Base-by-base conservation (phyloP, 129 eudicot species). In the Flaveria bidentis region DNA sequence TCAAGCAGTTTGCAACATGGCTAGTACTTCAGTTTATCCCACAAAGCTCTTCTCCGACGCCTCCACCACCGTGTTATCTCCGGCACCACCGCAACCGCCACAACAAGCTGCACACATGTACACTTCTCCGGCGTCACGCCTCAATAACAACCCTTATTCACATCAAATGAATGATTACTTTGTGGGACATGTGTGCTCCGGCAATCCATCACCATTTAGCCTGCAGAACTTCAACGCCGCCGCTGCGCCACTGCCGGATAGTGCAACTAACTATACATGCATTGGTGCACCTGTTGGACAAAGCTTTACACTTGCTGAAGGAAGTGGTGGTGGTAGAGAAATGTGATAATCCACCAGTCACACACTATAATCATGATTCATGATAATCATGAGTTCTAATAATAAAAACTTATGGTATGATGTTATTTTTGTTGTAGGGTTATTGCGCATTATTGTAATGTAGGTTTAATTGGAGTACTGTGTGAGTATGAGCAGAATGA, bases 221-320 rank as follows among this genome's bases (percentile, higher is more conserved):
- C 65, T 49, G 53, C 69, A 76, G 6, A 18, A 71, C 18, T 71
- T 28, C 74, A 68, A 25, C 46, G 47, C 28, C 60, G 11, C 25
- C 28, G 6, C 57, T 18, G 47, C 79, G n/a, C 78, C 74, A 46
- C 78, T 78, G 22, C 75, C 39, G 6, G 84, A 81, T 5, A 49
- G 67, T 70, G 39, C 67, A 17, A 79, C 4, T 22, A 85, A 80
- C 66, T 92, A 92, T 83, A 90, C 98, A 5, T 92, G 94, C 84
- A 86, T 90, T 53, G 98, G 96, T 8, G 96, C 96, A 15, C 96
- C 93, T 23, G 62, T 56, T 53, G 88, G 87, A 36, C 87, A 76
- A 55, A 83, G 84, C n/a, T 80, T 78, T 52, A 36, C 81, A n/a
- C 72, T 56, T 66, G 81, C 75, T 23, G 77, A 20, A 56, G 62